phyloP scores from a whole-genome alignment of 2,329 filamentous ascomycete genomes.

The Clarireedia paspali region DNA sequence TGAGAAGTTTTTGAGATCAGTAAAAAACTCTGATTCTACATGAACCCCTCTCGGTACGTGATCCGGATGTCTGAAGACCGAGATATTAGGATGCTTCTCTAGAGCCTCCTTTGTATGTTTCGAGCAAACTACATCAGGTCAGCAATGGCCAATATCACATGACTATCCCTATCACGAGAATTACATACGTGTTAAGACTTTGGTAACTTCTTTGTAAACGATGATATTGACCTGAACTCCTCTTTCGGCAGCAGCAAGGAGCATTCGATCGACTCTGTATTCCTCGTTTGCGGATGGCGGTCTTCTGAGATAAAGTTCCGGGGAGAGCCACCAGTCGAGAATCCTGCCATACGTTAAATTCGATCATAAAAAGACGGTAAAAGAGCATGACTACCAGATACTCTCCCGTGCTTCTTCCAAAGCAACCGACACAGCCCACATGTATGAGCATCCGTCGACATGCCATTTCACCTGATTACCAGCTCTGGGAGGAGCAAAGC shows the following conservation, averaged over 20 bases:
- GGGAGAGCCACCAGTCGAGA: slow-evolving; percentile 83
- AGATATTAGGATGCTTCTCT: slow-evolving; percentile 78
- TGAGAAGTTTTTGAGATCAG: slow-evolving; percentile 42
- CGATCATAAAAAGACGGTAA: slow-evolving; percentile 28
- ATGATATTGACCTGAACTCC: slow-evolving; percentile 81
- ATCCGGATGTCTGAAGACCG: slow-evolving; percentile 85
- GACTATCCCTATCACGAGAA: background rate
- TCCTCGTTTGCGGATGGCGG: slow-evolving; percentile 75
- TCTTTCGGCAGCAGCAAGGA: slow-evolving; percentile 72
- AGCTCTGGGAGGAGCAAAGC: slow-evolving; percentile 65
- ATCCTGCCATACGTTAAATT: slow-evolving; percentile 42
- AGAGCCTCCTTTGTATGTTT: slow-evolving; percentile 74
- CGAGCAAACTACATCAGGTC: slow-evolving; percentile 45
- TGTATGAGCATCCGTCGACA: slow-evolving; percentile 76
- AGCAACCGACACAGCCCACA: slow-evolving; percentile 76
- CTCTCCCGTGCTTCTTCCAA: slow-evolving; percentile 68
- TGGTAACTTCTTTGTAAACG: slow-evolving; percentile 86
- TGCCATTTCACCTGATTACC: slow-evolving; percentile 79
- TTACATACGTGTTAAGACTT: slow-evolving; percentile 68
- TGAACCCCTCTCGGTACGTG: slow-evolving; percentile 69
- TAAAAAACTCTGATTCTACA: slow-evolving; percentile 59
- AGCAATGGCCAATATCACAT: slow-evolving; percentile 12
- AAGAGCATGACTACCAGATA: slow-evolving; percentile 35
- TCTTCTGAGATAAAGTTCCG: slow-evolving; percentile 74
- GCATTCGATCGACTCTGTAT: slow-evolving; percentile 77